Evolutionary conservation across 2,329 filamentous ascomycete species (phyloP).

Genomic region (Lecanicillium sp.): DNA sequence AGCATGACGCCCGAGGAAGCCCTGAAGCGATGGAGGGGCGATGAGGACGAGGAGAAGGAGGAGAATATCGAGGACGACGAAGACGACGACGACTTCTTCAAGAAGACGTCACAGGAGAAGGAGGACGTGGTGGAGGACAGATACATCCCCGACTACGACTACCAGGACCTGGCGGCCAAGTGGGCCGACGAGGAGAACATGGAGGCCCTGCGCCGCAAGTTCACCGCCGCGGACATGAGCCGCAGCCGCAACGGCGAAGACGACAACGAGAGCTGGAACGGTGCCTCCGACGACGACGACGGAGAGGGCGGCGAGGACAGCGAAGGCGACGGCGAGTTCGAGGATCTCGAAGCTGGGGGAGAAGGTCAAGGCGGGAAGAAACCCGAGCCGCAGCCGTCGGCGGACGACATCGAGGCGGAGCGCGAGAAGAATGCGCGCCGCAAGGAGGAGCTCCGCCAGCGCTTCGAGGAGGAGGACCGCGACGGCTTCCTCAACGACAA

Average conservation of each 20-base stretch:
- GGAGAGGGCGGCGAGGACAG: constrained; percentile 43
- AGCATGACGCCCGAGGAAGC: constrained; percentile 70
- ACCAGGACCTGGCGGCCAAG: constrained; percentile 72
- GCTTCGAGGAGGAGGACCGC: constrained; percentile 97
- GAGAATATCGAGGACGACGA: constrained; percentile 53
- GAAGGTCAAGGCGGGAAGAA: constrained; percentile 35
- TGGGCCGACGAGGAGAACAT: constrained; percentile 79
- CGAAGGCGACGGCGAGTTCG: constrained; percentile 49
- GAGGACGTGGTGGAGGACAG: constrained; percentile 76
- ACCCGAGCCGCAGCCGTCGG: constrained; percentile 37
- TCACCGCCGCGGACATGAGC: constrained; percentile 60
- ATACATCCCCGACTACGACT: constrained; percentile 71
- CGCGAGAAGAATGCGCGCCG: constrained; percentile 82
- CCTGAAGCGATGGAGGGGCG: constrained; percentile 72
- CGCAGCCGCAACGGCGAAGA: constrained; percentile 27
- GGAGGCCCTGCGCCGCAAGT: constrained; percentile 66
- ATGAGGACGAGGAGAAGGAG: constrained; percentile 48
- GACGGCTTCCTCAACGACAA: constrained; percentile 93
- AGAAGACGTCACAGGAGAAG: constrained; percentile 55
- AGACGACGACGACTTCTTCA: constrained; percentile 59
- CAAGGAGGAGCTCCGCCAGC: constrained; percentile 89
- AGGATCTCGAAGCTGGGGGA: constrained; percentile 59
- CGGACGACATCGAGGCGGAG: constrained; percentile 70
- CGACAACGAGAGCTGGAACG: constrained; percentile 48
- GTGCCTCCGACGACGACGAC: constrained; percentile 43